Evolutionary conservation across 2,329 filamentous ascomycete species (phyloP).

Genomic region (Sodiomyces alkalinus): DNA sequence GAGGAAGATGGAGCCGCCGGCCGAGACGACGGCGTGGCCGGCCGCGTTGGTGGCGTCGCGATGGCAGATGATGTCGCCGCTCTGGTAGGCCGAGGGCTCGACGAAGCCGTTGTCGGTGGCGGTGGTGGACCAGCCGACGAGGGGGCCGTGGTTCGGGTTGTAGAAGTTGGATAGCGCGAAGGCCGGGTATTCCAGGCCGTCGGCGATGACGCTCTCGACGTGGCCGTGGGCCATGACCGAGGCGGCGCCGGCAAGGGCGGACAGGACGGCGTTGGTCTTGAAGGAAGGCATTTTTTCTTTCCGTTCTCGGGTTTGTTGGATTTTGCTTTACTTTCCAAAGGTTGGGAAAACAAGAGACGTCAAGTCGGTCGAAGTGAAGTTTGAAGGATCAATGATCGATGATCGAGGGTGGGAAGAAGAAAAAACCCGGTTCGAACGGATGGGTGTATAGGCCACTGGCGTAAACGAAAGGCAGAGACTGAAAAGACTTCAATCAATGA

Average conservation of each 20-base stretch:
- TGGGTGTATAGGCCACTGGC: neutral
- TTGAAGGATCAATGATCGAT: too few relatives aligned
- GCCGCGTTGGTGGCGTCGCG: constrained; percentile 23
- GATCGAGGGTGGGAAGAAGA: neutral
- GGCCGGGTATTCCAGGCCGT: constrained; percentile 15
- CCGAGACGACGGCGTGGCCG: constrained; percentile 30
- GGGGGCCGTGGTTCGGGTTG: constrained; percentile 4
- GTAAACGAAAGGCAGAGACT: constrained; percentile 1
- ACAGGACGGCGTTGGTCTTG: constrained; percentile 9
- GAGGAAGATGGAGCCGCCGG: constrained; percentile 41
- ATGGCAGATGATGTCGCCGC: constrained; percentile 31
- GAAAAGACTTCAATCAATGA: constrained; percentile 3
- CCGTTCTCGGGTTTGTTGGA: too few relatives aligned
- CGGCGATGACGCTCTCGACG: constrained; percentile 14
- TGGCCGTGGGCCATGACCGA: constrained; percentile 16
- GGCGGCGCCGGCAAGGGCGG: constrained; percentile 11
- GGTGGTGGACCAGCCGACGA: constrained; percentile 14
- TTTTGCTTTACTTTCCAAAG: neutral
- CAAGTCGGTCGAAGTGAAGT: too few relatives aligned
- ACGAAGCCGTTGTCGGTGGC: constrained; percentile 28
- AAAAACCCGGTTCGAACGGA: neutral
- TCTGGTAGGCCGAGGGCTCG: constrained; percentile 23
- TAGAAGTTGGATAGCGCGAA: constrained; percentile 13
- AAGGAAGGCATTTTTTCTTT: constrained; percentile 11
- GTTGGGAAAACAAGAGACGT: too few relatives aligned